Percentiles rank a stretch among this genome's conserved stretches.
phyloP scores from a whole-genome alignment of 176 grass and related monocot genomes.

The Juncus effusus region DNA sequence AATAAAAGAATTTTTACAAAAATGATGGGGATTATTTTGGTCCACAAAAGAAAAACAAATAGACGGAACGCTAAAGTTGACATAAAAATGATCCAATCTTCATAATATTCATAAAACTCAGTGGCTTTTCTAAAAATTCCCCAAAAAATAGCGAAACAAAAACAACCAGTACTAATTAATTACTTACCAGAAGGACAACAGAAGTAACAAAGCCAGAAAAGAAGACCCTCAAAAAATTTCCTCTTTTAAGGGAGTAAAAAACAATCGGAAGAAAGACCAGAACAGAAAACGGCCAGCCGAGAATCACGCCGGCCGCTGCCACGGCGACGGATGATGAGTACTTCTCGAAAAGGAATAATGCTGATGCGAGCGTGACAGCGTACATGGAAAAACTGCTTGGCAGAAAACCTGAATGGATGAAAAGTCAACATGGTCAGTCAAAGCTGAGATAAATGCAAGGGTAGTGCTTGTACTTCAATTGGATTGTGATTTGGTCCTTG shows the following conservation, averaged over 20 bases:
- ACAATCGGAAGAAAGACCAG: conserved; percentile 85
- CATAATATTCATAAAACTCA: too few species aligned
- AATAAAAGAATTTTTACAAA: too few species aligned
- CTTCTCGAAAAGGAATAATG: conserved; percentile 85
- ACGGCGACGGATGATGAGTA: conserved; percentile 64
- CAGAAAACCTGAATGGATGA: conserved; percentile 62
- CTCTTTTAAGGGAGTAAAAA: conserved; percentile 68
- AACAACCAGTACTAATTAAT: background rate
- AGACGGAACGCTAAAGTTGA: too few species aligned
- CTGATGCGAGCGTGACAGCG: conserved; percentile 85
- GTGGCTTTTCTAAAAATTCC: too few species aligned
- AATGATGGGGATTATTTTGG: too few species aligned
- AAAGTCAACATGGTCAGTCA: too few species aligned
- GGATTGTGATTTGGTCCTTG: too few species aligned
- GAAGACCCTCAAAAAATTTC: conserved; percentile 73
- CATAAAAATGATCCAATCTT: too few species aligned
- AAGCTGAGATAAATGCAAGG: too few species aligned
- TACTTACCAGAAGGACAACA: conserved; percentile 71
- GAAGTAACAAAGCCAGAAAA: conserved; percentile 73
- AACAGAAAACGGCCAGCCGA: conserved; percentile 97
- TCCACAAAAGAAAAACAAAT: too few species aligned
- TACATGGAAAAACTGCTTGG: conserved; percentile 99
- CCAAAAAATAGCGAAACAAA: too few species aligned
- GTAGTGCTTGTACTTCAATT: too few species aligned
- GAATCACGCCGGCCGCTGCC: conserved; percentile 83